Conservation (phyloP, 257 asterid species). For the Solanum pinnatisectum region DNA sequence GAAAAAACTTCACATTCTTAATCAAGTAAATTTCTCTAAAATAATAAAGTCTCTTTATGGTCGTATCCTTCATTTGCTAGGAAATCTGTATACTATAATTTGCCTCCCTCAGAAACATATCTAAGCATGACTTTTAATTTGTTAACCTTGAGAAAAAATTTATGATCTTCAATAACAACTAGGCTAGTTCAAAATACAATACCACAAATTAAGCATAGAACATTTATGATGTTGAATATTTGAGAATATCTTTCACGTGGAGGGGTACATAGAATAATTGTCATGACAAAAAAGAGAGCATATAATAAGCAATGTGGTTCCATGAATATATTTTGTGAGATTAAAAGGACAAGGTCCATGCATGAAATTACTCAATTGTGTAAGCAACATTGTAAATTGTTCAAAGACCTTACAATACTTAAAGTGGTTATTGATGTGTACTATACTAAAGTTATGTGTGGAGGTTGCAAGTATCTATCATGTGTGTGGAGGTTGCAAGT, state of each 20-base stretch:
- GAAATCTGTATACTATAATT: background rate
- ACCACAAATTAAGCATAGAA: background rate
- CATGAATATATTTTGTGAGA: background rate
- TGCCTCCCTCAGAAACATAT: background rate
- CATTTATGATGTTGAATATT: background rate
- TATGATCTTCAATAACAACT: background rate
- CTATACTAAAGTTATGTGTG: background rate
- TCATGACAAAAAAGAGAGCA: background rate
- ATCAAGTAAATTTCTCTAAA: background rate
- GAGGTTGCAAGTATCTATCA: too few relatives aligned
- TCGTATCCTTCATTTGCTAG: background rate
- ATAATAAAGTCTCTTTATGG: background rate
- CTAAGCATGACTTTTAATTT: background rate
- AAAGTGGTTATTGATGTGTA: background rate
- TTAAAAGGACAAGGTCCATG: background rate
- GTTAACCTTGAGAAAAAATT: background rate
- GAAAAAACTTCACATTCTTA: background rate
- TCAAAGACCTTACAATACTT: background rate
- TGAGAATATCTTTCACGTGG: background rate
- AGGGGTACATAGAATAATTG: background rate
- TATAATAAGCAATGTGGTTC: background rate
- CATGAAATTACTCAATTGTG: background rate
- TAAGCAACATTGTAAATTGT: background rate
- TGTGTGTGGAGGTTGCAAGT: background rate
- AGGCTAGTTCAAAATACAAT: background rate